Evolutionary conservation across 805 yeast species (phyloP).

Genomic region (Scheffersomyces lignosus): DNA sequence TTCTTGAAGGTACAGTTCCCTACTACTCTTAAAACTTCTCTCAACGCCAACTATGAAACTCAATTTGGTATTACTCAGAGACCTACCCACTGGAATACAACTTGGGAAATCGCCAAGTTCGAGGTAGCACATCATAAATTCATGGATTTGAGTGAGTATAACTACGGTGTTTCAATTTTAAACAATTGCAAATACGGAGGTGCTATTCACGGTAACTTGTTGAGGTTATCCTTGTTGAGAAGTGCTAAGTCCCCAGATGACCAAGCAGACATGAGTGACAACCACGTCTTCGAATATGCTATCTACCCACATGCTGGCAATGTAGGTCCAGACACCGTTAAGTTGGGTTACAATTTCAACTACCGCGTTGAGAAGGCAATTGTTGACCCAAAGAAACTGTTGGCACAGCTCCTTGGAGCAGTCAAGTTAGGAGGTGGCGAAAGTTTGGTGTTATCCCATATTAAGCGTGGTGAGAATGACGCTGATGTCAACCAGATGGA

Average conservation of each 20-base stretch:
- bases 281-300: conserved; percentile 79
- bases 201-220: conserved; percentile 86
- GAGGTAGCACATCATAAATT: conserved; percentile 94
- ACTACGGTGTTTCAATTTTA: conserved; percentile 82
- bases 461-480: conserved; percentile 90
- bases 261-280: conserved; percentile 85
- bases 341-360: conserved; percentile 79
- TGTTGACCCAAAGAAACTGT: conserved; percentile 11
- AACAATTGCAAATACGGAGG: conserved; percentile 92
- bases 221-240: conserved; percentile 83
- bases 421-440: conserved; percentile 44
- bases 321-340: conserved; percentile 63
- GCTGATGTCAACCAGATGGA: conserved; percentile 46
- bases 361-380: conserved; percentile 36
- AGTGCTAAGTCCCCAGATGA: conserved; percentile 95
- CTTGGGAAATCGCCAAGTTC: conserved; percentile 96
- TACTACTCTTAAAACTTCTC: conserved; percentile 72
- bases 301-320: conserved; percentile 78
- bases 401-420: conserved; percentile 15
- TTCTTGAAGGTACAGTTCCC: conserved; percentile 96
- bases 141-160: conserved; percentile 85
- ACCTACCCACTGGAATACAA: conserved; percentile 92
- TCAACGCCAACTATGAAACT: conserved; percentile 80
- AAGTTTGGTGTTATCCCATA: conserved; percentile 66
- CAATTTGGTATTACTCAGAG: conserved; percentile 90